A percentile compares a stretch with the other conserved stretches of the same genome.
These are phyloP conservation scores for Apiospora koreana DNA, from an alignment of 2,329 filamentous ascomycete species.

Conservation along the genomic window DNA sequence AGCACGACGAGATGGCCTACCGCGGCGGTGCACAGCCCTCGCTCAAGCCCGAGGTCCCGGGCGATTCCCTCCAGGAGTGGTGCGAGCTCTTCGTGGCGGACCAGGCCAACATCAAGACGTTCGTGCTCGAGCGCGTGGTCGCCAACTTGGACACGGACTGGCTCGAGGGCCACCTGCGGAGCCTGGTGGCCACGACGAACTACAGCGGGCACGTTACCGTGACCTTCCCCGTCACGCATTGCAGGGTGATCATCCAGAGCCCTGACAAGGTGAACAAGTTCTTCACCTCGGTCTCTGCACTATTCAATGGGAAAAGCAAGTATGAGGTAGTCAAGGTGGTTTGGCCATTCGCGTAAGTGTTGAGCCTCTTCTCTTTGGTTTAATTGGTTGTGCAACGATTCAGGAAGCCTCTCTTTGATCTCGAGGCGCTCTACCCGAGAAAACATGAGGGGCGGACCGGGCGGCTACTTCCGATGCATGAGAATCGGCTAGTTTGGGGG, in stretches of 20 bases:
- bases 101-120: constrained; percentile 45
- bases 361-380: not conserved
- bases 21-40: constrained; percentile 44
- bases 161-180: constrained; percentile 55
- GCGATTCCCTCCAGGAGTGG: constrained; percentile 50
- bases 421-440: not conserved
- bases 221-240: constrained; percentile 52
- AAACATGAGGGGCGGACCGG: not conserved
- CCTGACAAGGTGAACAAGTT: constrained; percentile 56
- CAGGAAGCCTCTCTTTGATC: not conserved
- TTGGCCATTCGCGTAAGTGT: constrained; percentile 53
- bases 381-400: not conserved
- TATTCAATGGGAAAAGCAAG: constrained; percentile 54
- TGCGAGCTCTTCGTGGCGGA: constrained; percentile 50
- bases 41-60: constrained; percentile 43
- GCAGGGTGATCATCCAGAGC: constrained; percentile 49
- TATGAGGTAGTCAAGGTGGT: constrained; percentile 58
- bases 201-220: constrained; percentile 53
- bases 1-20: constrained; percentile 49
- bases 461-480: not conserved
- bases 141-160: constrained; percentile 56
- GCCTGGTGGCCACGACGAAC: constrained; percentile 48
- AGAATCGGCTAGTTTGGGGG: not conserved
- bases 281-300: constrained; percentile 51
- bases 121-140: constrained; percentile 53